Percentiles rank a stretch among this genome's conserved stretches.
These are phyloP conservation scores for Polymyxa betae DNA, from an alignment of 208 protist species.

Conservation along the genomic window DNA sequence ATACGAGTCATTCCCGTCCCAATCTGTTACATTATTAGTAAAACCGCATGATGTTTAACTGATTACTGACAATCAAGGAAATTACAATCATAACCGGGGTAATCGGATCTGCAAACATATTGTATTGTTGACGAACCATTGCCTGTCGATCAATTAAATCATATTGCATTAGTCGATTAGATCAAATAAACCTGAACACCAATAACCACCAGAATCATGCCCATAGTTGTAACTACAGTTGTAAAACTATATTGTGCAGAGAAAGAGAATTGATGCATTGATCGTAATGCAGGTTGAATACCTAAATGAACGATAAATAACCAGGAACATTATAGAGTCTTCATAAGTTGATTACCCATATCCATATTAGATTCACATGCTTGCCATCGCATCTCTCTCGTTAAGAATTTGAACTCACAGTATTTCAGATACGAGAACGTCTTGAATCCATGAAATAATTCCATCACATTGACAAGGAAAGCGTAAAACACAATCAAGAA, in stretches of 20 bases:
- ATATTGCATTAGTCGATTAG: background rate
- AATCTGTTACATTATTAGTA: no score
- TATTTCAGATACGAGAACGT: constrained; percentile 20
- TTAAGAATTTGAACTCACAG: constrained; percentile 35
- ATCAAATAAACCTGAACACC: background rate
- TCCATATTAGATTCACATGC: constrained; percentile 27
- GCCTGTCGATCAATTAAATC: background rate
- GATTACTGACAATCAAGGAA: background rate
- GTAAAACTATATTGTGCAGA: constrained; percentile 16
- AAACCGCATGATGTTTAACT: no score
- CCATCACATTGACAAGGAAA: constrained; percentile 7
- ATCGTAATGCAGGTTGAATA: background rate
- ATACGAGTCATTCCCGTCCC: background rate
- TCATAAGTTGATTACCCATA: background rate
- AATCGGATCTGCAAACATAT: constrained; percentile 28
- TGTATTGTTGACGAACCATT: background rate
- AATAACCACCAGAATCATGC: constrained; percentile 6
- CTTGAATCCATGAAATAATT: constrained; percentile 40
- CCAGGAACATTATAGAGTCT: background rate
- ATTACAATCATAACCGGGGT: background rate
- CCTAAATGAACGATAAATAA: background rate
- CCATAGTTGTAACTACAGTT: background rate
- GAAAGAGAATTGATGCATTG: constrained; percentile 16
- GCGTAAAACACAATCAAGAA: constrained; percentile 1
- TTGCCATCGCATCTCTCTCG: background rate